Evolutionary conservation across 2,329 filamentous ascomycete genomes (phyloP).

Genomic region (Ophiostoma himal-ulmi): DNA sequence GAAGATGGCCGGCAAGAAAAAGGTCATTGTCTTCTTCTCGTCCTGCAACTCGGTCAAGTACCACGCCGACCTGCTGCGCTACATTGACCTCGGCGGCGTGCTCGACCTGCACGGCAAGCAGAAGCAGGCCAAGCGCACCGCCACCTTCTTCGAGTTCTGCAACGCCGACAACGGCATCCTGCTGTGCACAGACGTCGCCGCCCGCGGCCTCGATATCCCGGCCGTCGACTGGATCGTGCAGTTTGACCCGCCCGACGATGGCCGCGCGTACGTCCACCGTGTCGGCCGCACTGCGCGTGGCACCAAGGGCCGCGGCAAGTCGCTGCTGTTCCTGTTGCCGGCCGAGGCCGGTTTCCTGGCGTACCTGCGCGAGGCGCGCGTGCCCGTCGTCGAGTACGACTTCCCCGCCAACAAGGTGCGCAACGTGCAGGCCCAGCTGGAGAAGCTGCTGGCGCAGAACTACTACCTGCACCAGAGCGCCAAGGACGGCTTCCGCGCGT

Average conservation of each 20-base stretch:
- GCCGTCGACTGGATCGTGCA: conserved; percentile 95
- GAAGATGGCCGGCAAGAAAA: conserved; percentile 89
- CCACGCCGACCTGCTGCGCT: conserved; percentile 91
- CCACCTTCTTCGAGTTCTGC: conserved; percentile 93
- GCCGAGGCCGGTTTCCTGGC: conserved; percentile 87
- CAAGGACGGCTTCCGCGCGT: conserved; percentile 75
- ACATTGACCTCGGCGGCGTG: conserved; percentile 74
- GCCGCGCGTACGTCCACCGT: conserved; percentile 87
- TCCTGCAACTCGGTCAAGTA: conserved; percentile 94
- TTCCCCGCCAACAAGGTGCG: conserved; percentile 88
- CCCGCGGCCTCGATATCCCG: conserved; percentile 87
- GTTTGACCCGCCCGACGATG: conserved; percentile 89
- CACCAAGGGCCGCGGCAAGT: conserved; percentile 74
- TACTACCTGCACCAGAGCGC: conserved; percentile 92
- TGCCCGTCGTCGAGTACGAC: conserved; percentile 93
- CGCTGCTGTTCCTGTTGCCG: conserved; percentile 88
- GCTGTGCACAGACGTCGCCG: conserved; percentile 95
- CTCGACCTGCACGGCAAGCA: conserved; percentile 88
- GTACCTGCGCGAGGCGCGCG: conserved; percentile 82
- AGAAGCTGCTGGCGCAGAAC: conserved; percentile 90
- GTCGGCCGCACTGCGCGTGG: conserved; percentile 92
- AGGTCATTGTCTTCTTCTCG: conserved; percentile 95
- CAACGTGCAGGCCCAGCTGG: conserved; percentile 83
- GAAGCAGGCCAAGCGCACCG: conserved; percentile 92
- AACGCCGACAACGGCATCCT: conserved; percentile 73